A percentile compares a stretch with the other conserved stretches of the same genome.
phyloP scores from a whole-genome alignment of 495 filamentous ascomycete genomes.

The Daldinia concentrica region DNA sequence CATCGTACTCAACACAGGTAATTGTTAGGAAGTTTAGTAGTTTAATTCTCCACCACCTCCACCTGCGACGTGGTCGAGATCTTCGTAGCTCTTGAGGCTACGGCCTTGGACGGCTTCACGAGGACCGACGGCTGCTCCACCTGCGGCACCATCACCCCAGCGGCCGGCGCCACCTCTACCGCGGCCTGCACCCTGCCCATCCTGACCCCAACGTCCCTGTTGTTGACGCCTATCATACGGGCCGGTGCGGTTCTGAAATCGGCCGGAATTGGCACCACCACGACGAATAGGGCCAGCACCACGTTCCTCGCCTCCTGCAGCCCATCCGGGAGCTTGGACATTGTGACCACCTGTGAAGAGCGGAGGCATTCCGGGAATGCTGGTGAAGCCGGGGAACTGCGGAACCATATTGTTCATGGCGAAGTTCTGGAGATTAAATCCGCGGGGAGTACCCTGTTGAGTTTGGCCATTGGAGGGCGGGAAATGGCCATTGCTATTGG shows the following conservation, averaged over 20 bases:
- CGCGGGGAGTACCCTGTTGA: constrained; percentile 86
- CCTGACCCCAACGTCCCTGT: constrained; percentile 52
- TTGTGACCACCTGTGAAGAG: constrained; percentile 65
- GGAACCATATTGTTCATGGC: constrained; percentile 64
- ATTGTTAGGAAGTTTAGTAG: constrained; percentile 52
- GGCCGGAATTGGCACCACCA: constrained; percentile 52
- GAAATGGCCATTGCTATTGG: constrained; percentile 98
- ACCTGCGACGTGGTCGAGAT: constrained; percentile 80
- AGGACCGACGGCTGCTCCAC: constrained; percentile 76
- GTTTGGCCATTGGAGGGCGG: constrained; percentile 75
- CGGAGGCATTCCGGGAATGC: constrained; percentile 56
- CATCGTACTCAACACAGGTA: not conserved
- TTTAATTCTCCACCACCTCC: constrained; percentile 69
- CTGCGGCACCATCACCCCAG: constrained; percentile 71
- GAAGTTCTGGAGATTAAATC: constrained; percentile 83
- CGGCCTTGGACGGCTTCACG: constrained; percentile 88
- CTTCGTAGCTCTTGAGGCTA: constrained; percentile 94
- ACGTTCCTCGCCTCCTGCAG: constrained; percentile 55
- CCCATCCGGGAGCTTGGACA: constrained; percentile 59
- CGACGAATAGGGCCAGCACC: constrained; percentile 59
- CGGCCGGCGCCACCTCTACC: constrained; percentile 63
- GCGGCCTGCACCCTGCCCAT: constrained; percentile 50
- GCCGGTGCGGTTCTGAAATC: constrained; percentile 58
- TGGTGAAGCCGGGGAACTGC: constrained; percentile 58
- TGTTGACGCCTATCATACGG: constrained; percentile 63